These are phyloP conservation scores for Mucor ambiguus DNA, from an alignment of 371 early-diverging fungal genomes.

Conservation along the genomic window DNA sequence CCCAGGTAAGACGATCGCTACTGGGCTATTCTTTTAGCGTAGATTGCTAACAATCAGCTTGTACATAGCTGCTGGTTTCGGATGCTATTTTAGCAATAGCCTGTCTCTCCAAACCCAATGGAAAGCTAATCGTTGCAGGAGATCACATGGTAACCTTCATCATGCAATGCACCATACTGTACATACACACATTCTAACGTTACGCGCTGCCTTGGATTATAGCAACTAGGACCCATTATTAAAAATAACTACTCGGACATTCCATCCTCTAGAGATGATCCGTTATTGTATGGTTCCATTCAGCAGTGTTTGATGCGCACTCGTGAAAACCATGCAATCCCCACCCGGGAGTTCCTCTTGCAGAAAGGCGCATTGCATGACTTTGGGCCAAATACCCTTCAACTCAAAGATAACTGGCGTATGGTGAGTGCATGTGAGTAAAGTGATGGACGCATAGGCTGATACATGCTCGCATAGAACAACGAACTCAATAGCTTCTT, in stretches of 20 bases:
- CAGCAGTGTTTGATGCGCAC: conserved; percentile 62
- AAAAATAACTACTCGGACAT: conserved; percentile 48
- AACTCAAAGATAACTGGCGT: conserved; percentile 63
- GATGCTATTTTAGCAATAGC: conserved; percentile 55
- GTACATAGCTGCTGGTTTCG: conserved; percentile 48
- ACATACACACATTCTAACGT: background rate
- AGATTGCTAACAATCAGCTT: background rate
- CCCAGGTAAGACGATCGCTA: conserved; percentile 39
- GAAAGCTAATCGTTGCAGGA: conserved; percentile 58
- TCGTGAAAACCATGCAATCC: conserved; percentile 39
- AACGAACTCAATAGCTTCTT: conserved; percentile 54
- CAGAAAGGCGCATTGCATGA: conserved; percentile 40
- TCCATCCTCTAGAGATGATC: conserved; percentile 25
- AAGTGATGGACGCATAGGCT: no score
- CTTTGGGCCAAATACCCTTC: conserved; percentile 59
- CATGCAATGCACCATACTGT: background rate
- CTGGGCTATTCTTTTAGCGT: no score
- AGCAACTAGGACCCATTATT: conserved; percentile 63
- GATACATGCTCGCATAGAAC: conserved; percentile 37
- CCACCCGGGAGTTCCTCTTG: conserved; percentile 34
- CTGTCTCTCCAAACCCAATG: conserved; percentile 38
- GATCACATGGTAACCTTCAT: conserved; percentile 51
- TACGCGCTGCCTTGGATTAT: background rate
- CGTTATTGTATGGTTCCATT: conserved; percentile 56
- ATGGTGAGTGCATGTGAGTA: conserved; percentile 60